phyloP scores from a whole-genome alignment of 2,329 filamentous ascomycete genomes.

The Diaporthe helianthi region DNA sequence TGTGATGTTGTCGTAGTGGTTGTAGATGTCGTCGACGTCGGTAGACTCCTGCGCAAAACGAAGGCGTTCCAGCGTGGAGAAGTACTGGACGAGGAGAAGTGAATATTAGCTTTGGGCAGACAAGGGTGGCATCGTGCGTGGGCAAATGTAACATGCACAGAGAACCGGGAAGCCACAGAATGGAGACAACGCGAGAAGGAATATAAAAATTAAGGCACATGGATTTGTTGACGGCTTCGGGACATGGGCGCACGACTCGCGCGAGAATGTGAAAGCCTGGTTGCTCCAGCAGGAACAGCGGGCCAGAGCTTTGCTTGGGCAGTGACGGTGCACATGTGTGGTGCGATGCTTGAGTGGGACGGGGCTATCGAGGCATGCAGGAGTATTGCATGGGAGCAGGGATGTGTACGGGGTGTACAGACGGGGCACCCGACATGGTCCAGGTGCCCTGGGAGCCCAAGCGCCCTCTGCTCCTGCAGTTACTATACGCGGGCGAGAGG shows the following conservation, averaged over 20 bases:
- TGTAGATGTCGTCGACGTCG: slow-evolving; percentile 45
- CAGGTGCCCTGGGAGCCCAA: slow-evolving; percentile 2
- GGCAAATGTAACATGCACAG: background rate
- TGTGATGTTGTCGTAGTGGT: slow-evolving; percentile 47
- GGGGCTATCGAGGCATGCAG: slow-evolving; percentile 11
- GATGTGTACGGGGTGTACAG: slow-evolving; percentile 23
- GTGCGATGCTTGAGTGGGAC: slow-evolving; percentile 6
- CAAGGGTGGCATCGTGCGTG: slow-evolving; percentile 6
- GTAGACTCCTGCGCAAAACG: slow-evolving; percentile 63
- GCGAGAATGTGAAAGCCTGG: slow-evolving; percentile 2
- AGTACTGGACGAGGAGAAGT: slow-evolving; percentile 61
- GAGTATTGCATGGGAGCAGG: slow-evolving; percentile 24
- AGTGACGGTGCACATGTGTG: no score
- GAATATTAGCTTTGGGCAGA: background rate
- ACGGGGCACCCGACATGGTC: background rate
- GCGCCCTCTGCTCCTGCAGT: slow-evolving; percentile 15
- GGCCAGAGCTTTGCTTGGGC: slow-evolving; percentile 23
- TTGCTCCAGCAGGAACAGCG: slow-evolving; percentile 13
- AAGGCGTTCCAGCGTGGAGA: slow-evolving; percentile 74
- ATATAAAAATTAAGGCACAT: background rate
- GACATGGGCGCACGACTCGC: slow-evolving; percentile 18
- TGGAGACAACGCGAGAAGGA: background rate
- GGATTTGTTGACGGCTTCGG: slow-evolving; percentile 12
- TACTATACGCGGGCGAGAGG: slow-evolving; percentile 7
- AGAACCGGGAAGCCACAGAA: background rate